Base-by-base conservation (phyloP, 2,329 filamentous ascomycete genomes). In the Alternaria infectoria region DNA sequence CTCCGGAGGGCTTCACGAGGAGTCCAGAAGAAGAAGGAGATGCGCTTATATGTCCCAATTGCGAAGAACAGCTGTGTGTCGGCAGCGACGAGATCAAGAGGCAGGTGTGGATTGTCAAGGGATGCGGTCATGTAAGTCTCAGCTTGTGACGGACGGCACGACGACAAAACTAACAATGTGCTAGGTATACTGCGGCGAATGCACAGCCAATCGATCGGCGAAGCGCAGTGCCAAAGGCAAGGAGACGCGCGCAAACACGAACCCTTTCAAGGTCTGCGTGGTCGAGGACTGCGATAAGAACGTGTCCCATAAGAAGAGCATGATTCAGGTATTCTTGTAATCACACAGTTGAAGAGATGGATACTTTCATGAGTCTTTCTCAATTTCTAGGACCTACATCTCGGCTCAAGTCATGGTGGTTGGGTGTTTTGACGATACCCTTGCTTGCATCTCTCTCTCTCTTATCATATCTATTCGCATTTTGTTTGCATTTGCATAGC, bases 101-200 rank as follows among this genome's bases (percentile, higher is more conserved):
- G 75, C 91, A 97, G 73, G 95, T 98, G 66, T 98, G 94, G 93
- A 91, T 96, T 1, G 86, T 96, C 36, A 97, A 94, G 80, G 86
- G 86, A 55, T 99, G 96, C 78, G 96, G 96, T 68, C 96, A 99
- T 82, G 96, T 98, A 86, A 79, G 87, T 84, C 45, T 9, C 3
- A 9, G 15, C 7, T 28, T 46, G 11, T 19, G 11, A 28, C 23
- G 25, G 19, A 26, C 3, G n/a, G 30, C 17, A 30, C 15, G 7
- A 30, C 32, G 17, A 28, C 8, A 6, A 36, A 25, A 25, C 19
- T 59, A 25, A 54, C 19, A 45, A 13, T 6, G 10, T 6, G 10
- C 15, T 57, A 86, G 84, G 83, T 84, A 3, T 87, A 87, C 65
- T 87, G 85, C 69, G 85, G 85, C 54, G 79, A 81, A 60, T 87